Percentiles rank a stretch among this genome's conserved stretches.
Conservation (phyloP, 495 filamentous ascomycete species). For the Annulohypoxylon bovei region DNA sequence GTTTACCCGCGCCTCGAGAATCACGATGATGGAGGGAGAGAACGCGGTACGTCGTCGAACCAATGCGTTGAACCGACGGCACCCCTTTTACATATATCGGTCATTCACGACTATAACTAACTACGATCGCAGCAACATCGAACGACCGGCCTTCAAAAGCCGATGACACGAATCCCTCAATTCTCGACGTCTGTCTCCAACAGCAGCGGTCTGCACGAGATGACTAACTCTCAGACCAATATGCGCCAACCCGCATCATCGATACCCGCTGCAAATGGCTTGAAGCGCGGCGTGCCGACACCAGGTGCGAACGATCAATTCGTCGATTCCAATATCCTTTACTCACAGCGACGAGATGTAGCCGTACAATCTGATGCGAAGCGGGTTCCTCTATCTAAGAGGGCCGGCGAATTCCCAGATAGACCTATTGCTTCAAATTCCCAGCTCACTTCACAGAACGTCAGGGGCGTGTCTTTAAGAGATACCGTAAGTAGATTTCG, state of each 20-base stretch:
- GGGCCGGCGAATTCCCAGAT: slow-evolving; percentile 60
- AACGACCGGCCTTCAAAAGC: slow-evolving; percentile 26
- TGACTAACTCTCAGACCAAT: slow-evolving; percentile 72
- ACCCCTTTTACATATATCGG: neutral
- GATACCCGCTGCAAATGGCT: slow-evolving; percentile 54
- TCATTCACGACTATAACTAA: slow-evolving; percentile 1
- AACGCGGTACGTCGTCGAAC: slow-evolving; percentile 49
- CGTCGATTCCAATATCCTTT: neutral
- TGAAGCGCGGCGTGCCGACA: slow-evolving; percentile 51
- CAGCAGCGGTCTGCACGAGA: slow-evolving; percentile 49
- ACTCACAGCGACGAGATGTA: slow-evolving; percentile 40
- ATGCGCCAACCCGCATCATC: slow-evolving; percentile 64
- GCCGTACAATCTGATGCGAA: slow-evolving; percentile 63
- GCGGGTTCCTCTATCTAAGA: slow-evolving; percentile 67
- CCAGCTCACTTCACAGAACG: slow-evolving; percentile 17
- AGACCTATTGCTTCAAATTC: slow-evolving; percentile 35
- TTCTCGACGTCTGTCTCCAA: slow-evolving; percentile 23
- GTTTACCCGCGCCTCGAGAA: slow-evolving; percentile 43
- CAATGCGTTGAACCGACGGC: neutral
- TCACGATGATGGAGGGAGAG: slow-evolving; percentile 55
- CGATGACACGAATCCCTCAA: slow-evolving; percentile 22
- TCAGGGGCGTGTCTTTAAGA: slow-evolving; percentile 35
- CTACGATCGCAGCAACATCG: slow-evolving; percentile 17
- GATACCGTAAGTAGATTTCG: slow-evolving; percentile 35
- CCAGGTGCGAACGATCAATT: slow-evolving; percentile 46